These are phyloP conservation scores for Triticum urartu DNA, from an alignment of 176 grass and related monocot species.

Conservation along the genomic window DNA sequence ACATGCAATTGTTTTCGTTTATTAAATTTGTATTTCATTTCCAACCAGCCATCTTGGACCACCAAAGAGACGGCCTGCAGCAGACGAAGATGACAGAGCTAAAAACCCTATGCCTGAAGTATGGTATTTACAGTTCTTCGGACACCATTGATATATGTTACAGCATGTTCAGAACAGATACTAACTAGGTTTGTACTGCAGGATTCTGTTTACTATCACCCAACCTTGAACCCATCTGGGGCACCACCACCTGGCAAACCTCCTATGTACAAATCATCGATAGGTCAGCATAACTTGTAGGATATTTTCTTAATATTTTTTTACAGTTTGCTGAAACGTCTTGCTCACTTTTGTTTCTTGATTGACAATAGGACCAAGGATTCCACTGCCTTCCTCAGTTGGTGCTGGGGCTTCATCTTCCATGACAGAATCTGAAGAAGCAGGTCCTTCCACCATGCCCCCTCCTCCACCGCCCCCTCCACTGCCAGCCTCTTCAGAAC, in stretches of 20 bases:
- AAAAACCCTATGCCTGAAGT: conserved; percentile 85
- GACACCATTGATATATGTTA: neutral
- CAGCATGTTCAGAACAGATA: conserved; percentile 19
- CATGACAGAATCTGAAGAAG: conserved; percentile 65
- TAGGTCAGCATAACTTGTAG: conserved; percentile 45
- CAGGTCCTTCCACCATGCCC: conserved; percentile 59
- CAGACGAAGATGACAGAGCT: conserved; percentile 77
- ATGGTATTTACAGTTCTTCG: conserved; percentile 15
- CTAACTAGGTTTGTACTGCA: conserved; percentile 42
- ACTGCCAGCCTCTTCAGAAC: conserved; percentile 57
- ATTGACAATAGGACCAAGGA: conserved; percentile 62
- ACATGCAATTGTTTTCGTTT: conserved; percentile 26
- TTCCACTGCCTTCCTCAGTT: conserved; percentile 58
- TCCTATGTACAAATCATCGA: conserved; percentile 91
- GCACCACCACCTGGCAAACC: conserved; percentile 89
- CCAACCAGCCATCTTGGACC: conserved; percentile 72
- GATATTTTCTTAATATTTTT: neutral
- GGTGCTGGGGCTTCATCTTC: conserved; percentile 57
- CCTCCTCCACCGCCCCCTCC: conserved; percentile 76
- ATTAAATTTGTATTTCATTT: conserved; percentile 25
- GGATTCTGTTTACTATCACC: conserved; percentile 89
- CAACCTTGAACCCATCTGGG: conserved; percentile 85
- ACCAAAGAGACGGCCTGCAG: conserved; percentile 66
- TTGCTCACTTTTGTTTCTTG: conserved; percentile 36
- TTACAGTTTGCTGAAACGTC: neutral